phyloP scores from a whole-genome alignment of 805 yeast species.

The Ogataea corticis region DNA sequence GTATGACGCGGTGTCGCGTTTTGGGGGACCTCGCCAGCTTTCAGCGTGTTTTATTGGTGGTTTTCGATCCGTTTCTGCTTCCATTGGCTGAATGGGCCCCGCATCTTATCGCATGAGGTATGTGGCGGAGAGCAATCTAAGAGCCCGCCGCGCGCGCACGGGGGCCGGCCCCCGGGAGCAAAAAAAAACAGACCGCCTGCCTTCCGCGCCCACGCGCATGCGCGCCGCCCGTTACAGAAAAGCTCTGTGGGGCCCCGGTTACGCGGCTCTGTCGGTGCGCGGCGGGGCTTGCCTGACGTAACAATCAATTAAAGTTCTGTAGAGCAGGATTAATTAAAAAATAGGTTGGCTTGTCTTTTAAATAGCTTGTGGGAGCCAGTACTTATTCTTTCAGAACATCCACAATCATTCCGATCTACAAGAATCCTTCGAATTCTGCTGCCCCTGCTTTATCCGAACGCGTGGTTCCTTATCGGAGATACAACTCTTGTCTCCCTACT shows the following conservation, averaged over 20 bases:
- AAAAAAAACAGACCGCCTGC: no score
- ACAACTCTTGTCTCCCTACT: neutral
- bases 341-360: slow-evolving; percentile 1
- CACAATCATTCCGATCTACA: neutral
- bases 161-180: neutral
- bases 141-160: neutral
- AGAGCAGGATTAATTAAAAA: slow-evolving; percentile 6
- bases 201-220: neutral
- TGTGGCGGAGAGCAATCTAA: slow-evolving; percentile 3
- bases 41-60: no score
- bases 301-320: slow-evolving; percentile 4
- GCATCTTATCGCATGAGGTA: slow-evolving; percentile 3
- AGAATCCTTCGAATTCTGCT: no score
- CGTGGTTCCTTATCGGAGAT: slow-evolving; percentile 3
- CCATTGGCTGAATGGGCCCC: slow-evolving; percentile 1
- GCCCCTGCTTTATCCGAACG: no score
- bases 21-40: no score
- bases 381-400: neutral
- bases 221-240: neutral
- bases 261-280: neutral
- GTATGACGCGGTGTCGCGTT: no score
- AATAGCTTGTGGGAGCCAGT: slow-evolving; percentile 3
- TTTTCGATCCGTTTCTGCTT: neutral
- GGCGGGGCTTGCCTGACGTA: slow-evolving; percentile 9
- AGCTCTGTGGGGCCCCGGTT: neutral